Percentiles rank a stretch among this genome's conserved stretches.
Conservation (phyloP, 1,139 yeast genomes). For the Geotrichum citri-aurantii region DNA sequence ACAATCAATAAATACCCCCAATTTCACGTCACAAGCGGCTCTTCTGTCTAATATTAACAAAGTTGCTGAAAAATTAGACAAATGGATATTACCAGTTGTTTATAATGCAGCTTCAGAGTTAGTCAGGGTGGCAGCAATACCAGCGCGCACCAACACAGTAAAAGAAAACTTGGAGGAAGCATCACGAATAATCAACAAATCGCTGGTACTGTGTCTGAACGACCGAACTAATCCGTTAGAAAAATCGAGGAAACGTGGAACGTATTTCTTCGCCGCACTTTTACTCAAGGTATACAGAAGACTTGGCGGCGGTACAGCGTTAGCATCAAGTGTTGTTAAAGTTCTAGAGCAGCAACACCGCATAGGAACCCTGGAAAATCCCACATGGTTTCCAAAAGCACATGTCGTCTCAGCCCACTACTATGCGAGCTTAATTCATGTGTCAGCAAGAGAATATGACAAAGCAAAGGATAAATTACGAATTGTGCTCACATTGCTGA, state of each 20-base stretch:
- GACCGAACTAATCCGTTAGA: constrained; percentile 55
- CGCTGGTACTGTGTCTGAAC: constrained; percentile 71
- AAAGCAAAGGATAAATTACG: background rate
- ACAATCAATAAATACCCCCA: background rate
- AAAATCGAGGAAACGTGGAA: constrained; percentile 44
- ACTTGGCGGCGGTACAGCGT: constrained; percentile 51
- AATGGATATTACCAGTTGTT: constrained; percentile 60
- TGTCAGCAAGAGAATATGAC: background rate
- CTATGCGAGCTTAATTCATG: constrained; percentile 33
- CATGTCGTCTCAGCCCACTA: constrained; percentile 59
- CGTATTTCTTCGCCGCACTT: constrained; percentile 67
- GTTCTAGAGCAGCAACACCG: constrained; percentile 53
- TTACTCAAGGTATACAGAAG: constrained; percentile 68
- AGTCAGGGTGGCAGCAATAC: background rate
- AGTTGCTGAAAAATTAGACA: constrained; percentile 54
- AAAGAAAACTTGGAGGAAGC: constrained; percentile 51
- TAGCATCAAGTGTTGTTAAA: constrained; percentile 66
- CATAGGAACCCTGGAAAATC: background rate
- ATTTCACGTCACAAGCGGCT: background rate
- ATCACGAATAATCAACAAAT: constrained; percentile 51
- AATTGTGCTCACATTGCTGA: constrained; percentile 41
- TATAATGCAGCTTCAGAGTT: background rate
- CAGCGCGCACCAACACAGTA: background rate
- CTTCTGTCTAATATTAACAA: constrained; percentile 39
- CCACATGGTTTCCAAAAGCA: constrained; percentile 36